Percentiles rank a stretch among this genome's conserved stretches.
Conservation (phyloP, 306 rosid genomes). For the Pterocarpus macrocarpus region DNA sequence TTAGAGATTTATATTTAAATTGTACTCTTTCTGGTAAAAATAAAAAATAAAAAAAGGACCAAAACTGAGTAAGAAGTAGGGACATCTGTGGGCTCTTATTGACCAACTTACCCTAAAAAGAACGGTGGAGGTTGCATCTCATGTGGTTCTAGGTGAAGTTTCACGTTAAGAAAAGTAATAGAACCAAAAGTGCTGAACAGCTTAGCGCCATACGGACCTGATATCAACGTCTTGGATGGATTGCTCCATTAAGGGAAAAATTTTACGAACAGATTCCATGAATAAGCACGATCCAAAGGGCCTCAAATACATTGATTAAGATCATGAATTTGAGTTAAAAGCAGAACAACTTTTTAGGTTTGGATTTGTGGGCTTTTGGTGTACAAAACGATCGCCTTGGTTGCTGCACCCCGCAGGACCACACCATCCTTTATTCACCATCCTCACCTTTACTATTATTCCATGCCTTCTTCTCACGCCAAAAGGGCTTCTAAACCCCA, state of each 20-base stretch:
- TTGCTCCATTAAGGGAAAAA: slow-evolving; percentile 16
- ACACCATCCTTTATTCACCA: neutral
- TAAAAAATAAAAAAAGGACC: no score
- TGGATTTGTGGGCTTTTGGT: slow-evolving; percentile 35
- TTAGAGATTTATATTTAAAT: no score
- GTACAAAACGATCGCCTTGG: slow-evolving; percentile 48
- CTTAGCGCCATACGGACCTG: slow-evolving; percentile 25
- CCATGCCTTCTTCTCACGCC: slow-evolving; percentile 57
- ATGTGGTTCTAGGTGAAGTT: slow-evolving; percentile 47
- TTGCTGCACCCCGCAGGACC: slow-evolving; percentile 45
- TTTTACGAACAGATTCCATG: slow-evolving; percentile 44
- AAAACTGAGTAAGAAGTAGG: neutral
- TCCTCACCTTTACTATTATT: slow-evolving; percentile 42
- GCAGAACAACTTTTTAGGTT: slow-evolving; percentile 47
- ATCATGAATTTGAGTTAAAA: slow-evolving; percentile 44
- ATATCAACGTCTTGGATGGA: slow-evolving; percentile 41
- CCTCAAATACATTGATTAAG: slow-evolving; percentile 35
- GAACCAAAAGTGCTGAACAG: slow-evolving; percentile 36
- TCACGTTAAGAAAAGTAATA: slow-evolving; percentile 47
- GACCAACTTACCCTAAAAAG: slow-evolving; percentile 44
- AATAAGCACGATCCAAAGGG: slow-evolving; percentile 19
- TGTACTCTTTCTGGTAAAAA: no score
- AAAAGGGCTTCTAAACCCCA: slow-evolving; percentile 55
- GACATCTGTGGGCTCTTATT: slow-evolving; percentile 27
- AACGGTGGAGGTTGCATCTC: slow-evolving; percentile 39